Base-by-base conservation (phyloP, 768 basidiomycete genomes). In the Phylloporus scabripes region DNA sequence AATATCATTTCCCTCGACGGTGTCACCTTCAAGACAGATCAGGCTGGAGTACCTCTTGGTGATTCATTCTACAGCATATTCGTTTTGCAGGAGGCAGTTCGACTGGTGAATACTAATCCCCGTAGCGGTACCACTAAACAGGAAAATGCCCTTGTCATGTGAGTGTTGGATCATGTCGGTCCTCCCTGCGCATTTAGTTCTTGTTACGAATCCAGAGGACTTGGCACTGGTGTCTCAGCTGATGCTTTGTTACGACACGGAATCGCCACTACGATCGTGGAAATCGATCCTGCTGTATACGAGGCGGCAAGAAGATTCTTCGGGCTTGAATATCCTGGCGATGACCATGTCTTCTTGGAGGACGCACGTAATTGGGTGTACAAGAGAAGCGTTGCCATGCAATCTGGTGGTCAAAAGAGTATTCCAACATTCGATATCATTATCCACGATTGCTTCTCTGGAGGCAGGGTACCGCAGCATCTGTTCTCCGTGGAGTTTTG, bases 361-460 rank as follows among this genome's bases (percentile, higher is more conserved):
- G 92, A 96, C 58, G 94, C 90, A 5, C 76, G 85, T 24, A 52
- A 57, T 11, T 92, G 86, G 81, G 78, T 85, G n/a, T 36, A 60
- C 28, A 67, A 75, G 7, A 66, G 71, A 41, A 74, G 74, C 45
- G 54, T 59, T 36, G 21, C 46, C 29, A 56, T 55, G 40, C 64
- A 64, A 8, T 68, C 70, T 17, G 41, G 52, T 37, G 44, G 45
- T 18, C 17, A 46, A 12, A 29, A 41, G n/a, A 38, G 14, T 23
- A 17, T n/a, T 36, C 28, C 55, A 8, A 46, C 45, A 7, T 91
- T 80, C 60, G 85, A 89, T 56, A 74, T 85, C 53, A 79, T 92
- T 34, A 72, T 95, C 0, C 95, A 97, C 56, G 94, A 95, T 59
- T 90, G 89, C 60, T 97, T 96, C 64, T 92, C 92, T 8, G 95